These are phyloP conservation scores for Aspergillus avenaceus DNA, from an alignment of 495 filamentous ascomycete species.

Conservation along the genomic window DNA sequence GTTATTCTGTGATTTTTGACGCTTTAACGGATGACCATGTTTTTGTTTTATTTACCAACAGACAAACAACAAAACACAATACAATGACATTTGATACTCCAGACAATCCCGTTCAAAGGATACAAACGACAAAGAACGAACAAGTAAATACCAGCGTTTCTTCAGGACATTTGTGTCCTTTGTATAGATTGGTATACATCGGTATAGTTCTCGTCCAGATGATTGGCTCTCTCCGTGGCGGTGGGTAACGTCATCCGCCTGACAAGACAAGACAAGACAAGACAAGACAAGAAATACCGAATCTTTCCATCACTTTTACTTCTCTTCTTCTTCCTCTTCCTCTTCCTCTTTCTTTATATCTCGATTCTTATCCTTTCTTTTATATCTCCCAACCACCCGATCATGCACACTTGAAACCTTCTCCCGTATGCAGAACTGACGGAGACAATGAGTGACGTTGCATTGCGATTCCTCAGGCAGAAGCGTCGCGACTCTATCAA, in stretches of 20 bases:
- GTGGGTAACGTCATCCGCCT: not conserved
- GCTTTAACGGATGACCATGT: not conserved
- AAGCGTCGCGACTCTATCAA: not conserved
- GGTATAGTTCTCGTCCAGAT: no score
- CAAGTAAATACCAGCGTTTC: no score
- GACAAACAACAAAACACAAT: no score
- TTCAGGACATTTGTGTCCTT: no score
- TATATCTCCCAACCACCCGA: no score
- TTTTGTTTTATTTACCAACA: no score
- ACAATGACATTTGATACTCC: no score
- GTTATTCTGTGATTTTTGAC: constrained; percentile 5
- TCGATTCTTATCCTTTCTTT: not conserved
- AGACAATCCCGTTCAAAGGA: no score
- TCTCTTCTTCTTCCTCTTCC: not conserved
- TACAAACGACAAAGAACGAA: no score
- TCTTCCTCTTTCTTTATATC: not conserved
- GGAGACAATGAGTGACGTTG: constrained; percentile 4
- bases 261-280: no score
- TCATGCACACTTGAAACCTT: not conserved
- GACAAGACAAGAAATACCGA: no score
- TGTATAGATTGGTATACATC: no score
- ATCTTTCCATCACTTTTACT: not conserved
- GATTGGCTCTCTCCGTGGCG: not conserved
- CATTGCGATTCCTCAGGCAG: not conserved
- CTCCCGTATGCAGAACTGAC: not conserved